Base-by-base conservation (phyloP, 345 rosid genomes). In the Lumnitzera littorea region DNA sequence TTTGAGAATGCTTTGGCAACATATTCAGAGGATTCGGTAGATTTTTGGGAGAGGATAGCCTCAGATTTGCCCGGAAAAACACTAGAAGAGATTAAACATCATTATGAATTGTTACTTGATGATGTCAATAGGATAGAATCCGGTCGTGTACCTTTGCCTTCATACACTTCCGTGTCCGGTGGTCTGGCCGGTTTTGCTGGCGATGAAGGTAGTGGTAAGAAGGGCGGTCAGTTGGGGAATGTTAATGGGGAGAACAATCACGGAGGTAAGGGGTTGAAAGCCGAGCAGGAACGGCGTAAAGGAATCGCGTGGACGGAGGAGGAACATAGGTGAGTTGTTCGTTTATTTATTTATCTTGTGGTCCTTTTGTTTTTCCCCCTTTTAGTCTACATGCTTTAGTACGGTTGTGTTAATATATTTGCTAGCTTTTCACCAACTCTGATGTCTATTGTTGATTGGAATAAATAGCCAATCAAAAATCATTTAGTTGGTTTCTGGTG, bases 231-330 rank as follows among this genome's bases (percentile, higher is more conserved):
- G 50, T 65, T 57, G n/a, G 88, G 91, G 65, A 72, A 76, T 55
- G 55, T 63, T 55, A 77, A 70, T 49, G 60, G 82, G 14, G 98
- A 89, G 61, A 73, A 87, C 57, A 80, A 72, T 67, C 86, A 91
- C 52, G 92, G 89, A 60, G 76, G 77, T 72, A 85, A 88, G 78
- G 70, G 69, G 61, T 84, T 96, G 41, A 88, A 82, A 74, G 68
- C 96, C 27, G 99, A 90, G 65, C 97, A 87, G 76, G 97, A 94
- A 69, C 90, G 96, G 4, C 82, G 99, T 17, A 94, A 90, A 74
- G 97, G 99, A 60, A 86, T 86, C 73, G 95, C 97, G 48, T 94
- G 99, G 97, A 85, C 99, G 8, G 97, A 90, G 78, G 97, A 90
- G 51, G 99, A 94, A 48, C 96, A 89, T 84, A 82, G 94, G 95